Base-by-base conservation (phyloP, 2,329 filamentous ascomycete genomes). In the Aspergillus tamarii region DNA sequence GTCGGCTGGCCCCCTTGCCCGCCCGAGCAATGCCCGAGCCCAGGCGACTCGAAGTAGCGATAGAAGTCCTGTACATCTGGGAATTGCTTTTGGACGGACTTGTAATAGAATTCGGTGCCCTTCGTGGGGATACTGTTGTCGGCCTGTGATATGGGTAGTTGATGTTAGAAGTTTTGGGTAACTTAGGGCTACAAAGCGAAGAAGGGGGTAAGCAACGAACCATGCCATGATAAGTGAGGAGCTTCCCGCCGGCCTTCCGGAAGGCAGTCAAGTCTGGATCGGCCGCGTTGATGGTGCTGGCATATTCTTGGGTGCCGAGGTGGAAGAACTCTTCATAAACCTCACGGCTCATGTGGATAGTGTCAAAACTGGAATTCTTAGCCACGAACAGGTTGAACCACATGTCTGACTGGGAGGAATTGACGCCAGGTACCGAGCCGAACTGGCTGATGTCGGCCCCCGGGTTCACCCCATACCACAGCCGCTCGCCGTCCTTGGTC, bases 171-270 rank as follows among this genome's bases (percentile, higher is more conserved):
- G 14, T 6, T 16, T 36, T 14, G 14, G 34, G 39, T 2, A 41
- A 19, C 19, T 41, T 41, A 19, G 7, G 19, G 19, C 39, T 19
- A 39, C 10, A 16, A 16, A 19, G 16, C 19, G 36, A 11, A 8
- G 5, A 39, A 14, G 36, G 12, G 8, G 36, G 12, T 14, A n/a
- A 78, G 65, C 26, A 23, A 52, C 48, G 11, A 26, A 52, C 48
- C 8, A 78, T 58, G 3, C 80, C 80, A 57, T 81, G 79, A 72
- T 75, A 82, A 1, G 73, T 77, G n/a, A 82, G 72, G 66, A 82
- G 72, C 62, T 82, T 82, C 4, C 74, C 78, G 0, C 77, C 78
- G 4, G 62, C 61, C 0, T 64, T 57, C 21, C 69, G 69, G 69
- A 82, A 82, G 0, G 58, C 64, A 0, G 69, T 69, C 0, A 82